Base-by-base conservation (phyloP, 352 stramenopile genomes). In the Globisporangium viniferum region DNA sequence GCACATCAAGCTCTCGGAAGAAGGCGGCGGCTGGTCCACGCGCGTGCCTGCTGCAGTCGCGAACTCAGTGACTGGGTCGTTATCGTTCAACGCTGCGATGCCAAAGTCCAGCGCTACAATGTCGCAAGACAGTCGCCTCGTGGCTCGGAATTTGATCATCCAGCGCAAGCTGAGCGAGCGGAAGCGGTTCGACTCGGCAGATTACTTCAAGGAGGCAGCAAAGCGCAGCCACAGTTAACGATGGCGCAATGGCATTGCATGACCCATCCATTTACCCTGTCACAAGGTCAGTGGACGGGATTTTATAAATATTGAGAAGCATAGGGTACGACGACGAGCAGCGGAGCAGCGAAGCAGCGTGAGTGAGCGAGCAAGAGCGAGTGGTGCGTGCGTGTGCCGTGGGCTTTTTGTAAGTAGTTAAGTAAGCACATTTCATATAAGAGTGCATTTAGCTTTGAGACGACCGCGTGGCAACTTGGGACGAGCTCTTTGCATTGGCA, bases 161-260 rank as follows among this genome's bases (percentile, higher is more conserved):
- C 82, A 88, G 60, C 80, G 80, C 46, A 89, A 89, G 46, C 66
- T 95, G 2, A 71, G 80, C 1, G 84, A 95, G 66, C 76, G 83
- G 4, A 92, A 92, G 65, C 78, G 78, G 14, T 93, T 95, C 59
- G 86, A 93, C 70, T 93, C 86, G 67, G 84, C 78, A 9, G 88
- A 93, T 65, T 80, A 93, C 64, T 94, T 87, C 66, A 89, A 90
- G 63, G 69, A 88, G 33, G 76, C 76, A 0, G 74, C 79, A 31
- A 53, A 24, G 18, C 67, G 55, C 56, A 33, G 54, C 9, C 44
- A 53, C 24, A 48, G 44, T n/a, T 66, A 66, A 35, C 41, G 48
- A 55, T 51, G 44, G 44, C 22, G 44, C 44, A 51, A 51, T 51
- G 15, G 41, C 15, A 49, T 49, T 49, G 41, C 15, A 49, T 49